Evolutionary conservation across 257 asterid species (phyloP), one percentile per base, ranked within the genome.

Genomic region (Sherardia arvensis): DNA sequence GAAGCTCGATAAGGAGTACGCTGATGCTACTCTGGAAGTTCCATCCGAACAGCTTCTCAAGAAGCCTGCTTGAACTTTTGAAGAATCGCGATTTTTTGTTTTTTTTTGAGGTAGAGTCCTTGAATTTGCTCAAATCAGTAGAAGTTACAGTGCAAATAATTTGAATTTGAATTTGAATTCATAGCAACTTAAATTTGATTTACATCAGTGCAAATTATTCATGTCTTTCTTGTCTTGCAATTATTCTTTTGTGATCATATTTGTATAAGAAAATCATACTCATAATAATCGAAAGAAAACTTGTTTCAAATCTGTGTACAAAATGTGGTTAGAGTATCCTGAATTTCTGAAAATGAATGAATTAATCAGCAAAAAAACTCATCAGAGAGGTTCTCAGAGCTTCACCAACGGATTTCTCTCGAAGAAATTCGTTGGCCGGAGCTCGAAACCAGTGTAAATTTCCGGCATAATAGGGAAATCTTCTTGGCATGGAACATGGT

Each of bases 11-110:
- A 83, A 75, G 74, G 85, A 80, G 60, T 94, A 91, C 62, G 92
- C 84, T 1, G 90, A 95, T 71, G 98, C 88, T 14, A 91, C 96
- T 4, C 80, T 91, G 15, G 98, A 91, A 75, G 48, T 83, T 67
- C 96, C 98, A 40, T 84, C 95, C 5, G 98, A 91, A 74, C 92
- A 81, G 71, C 76, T 86, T 43, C 51, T 43, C 51, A 43, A 43
- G 1, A 43, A 4, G 8, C 4, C 51, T 1, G 51, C 2, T 43
- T 43, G 51, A 43, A 43, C 8, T 43, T 43, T 43, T 43, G n/a
- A 43, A 43, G 51, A 14, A 17, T 14, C 51, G 17, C n/a, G n/a
- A n/a, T n/a, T n/a, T n/a, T n/a, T 43, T 2, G 51, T 43, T 43
- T 3, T 1, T 43, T 43, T 34, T 43, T 43, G 51, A 43, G 51